Evolutionary conservation across 2,329 filamentous ascomycete genomes (phyloP).

Genomic region (Coccinonectria pachysandricola): DNA sequence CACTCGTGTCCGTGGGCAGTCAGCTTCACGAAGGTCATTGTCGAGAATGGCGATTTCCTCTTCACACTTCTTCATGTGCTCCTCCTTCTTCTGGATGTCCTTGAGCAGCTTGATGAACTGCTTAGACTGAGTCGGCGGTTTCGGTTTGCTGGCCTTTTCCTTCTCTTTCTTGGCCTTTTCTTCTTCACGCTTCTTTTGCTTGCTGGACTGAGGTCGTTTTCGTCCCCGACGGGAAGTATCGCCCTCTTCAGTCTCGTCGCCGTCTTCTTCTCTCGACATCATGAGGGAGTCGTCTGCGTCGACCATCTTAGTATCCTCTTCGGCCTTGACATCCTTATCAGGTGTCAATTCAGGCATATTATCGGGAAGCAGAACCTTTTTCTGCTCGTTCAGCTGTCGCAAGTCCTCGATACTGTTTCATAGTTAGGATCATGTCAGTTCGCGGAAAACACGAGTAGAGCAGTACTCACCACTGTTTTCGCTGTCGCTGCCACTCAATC

Average conservation of each 20-base stretch:
- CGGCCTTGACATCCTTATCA: slow-evolving; percentile 35
- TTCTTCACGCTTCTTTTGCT: slow-evolving; percentile 67
- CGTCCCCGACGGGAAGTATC: slow-evolving; percentile 38
- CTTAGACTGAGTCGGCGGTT: slow-evolving; percentile 68
- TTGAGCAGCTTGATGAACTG: slow-evolving; percentile 80
- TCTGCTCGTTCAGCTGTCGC: slow-evolving; percentile 59
- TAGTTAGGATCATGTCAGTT: slow-evolving; percentile 4
- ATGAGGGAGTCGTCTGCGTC: slow-evolving; percentile 54
- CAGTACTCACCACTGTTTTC: slow-evolving; percentile 51
- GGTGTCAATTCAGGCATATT: slow-evolving; percentile 56
- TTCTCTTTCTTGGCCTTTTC: slow-evolving; percentile 51
- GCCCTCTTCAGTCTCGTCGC: slow-evolving; percentile 63
- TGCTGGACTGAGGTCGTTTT: slow-evolving; percentile 49
- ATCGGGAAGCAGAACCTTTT: slow-evolving; percentile 63
- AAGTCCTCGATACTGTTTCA: slow-evolving; percentile 55
- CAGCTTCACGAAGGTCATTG: slow-evolving; percentile 85
- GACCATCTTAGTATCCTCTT: slow-evolving; percentile 50
- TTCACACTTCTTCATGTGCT: slow-evolving; percentile 69
- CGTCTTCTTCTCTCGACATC: slow-evolving; percentile 47
- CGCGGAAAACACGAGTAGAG: not conserved
- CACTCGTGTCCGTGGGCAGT: slow-evolving; percentile 81
- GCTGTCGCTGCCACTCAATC: slow-evolving; percentile 78
- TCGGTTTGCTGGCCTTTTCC: slow-evolving; percentile 45
- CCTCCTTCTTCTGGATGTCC: slow-evolving; percentile 81
- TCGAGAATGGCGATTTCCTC: slow-evolving; percentile 77